These are phyloP conservation scores for Glycine soja DNA, from an alignment of 306 rosid species.

Conservation along the genomic window DNA sequence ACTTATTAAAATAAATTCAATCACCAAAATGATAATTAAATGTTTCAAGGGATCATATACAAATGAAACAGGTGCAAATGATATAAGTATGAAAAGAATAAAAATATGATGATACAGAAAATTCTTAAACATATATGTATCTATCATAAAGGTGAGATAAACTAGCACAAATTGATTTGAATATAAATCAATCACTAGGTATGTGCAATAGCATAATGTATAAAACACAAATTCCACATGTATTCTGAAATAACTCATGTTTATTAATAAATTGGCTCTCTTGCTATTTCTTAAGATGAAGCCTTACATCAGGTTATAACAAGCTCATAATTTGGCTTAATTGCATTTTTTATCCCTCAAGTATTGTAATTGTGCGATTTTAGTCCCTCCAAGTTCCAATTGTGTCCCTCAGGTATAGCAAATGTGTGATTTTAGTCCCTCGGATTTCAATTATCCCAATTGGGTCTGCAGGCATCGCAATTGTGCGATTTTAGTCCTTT, in stretches of 20 bases:
- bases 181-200: neutral
- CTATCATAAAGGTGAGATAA: neutral
- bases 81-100: neutral
- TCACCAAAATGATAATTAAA: constrained; percentile 27
- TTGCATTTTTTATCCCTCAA: too few species aligned
- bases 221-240: neutral
- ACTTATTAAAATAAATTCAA: constrained; percentile 1
- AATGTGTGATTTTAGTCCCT: too few species aligned
- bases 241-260: neutral
- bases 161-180: constrained; percentile 20
- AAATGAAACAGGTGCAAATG: neutral
- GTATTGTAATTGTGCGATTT: too few species aligned
- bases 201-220: constrained; percentile 20
- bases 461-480: too few species aligned
- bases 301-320: neutral
- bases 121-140: neutral
- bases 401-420: too few species aligned
- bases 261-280: constrained; percentile 5
- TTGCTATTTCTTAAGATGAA: neutral
- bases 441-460: too few species aligned
- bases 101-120: neutral
- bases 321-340: too few species aligned
- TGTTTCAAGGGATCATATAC: constrained; percentile 1
- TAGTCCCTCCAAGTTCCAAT: too few species aligned
- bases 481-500: too few species aligned